Evolutionary conservation across 2,329 filamentous ascomycete species (phyloP), one percentile per base, ranked within the genome.

Genomic region (Pestalotiopsis sp.): DNA sequence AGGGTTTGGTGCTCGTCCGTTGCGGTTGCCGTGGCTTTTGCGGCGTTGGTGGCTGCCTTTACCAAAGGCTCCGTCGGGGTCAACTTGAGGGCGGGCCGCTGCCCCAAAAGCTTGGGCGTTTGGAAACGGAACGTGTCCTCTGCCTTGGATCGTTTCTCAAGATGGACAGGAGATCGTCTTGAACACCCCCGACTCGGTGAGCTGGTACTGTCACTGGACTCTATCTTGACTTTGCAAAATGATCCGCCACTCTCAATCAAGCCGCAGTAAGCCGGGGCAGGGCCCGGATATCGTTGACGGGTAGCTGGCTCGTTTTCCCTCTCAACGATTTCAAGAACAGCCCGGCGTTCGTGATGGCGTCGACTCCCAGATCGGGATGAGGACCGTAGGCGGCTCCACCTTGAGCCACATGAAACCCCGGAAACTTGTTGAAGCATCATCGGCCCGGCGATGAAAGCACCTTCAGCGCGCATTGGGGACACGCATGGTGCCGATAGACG

Each of bases 361-460:
- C 86, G 17, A 84, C 73, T 0, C 85, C 86, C 0, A 80, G 68
- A n/a, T 81, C 77, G 1, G 82, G 78, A 3, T 81, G 75, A 1
- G 82, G 85, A 0, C 84, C 83, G 56, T 85, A 83, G 0, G 80
- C 75, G 0, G 83, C 27, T 80, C 78, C 2, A 85, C 79, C 65
- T 85, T 80, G 1, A 84, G 68, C 80, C 82, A 83, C 4, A 82
- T 76, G 58, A 87, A 88, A 0, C 86, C 86, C 67, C 87, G 86
- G 71, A 88, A 86, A 0, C 82, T 81, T 25, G 81, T 79, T 78
- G 77, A 3, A 83, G 74, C 60, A 78, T 75, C 0, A 84, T 87
- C 0, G 86, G 83, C 67, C 87, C 86, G 1, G 76, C 80, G 2
- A 88, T 80, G 1, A 89, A 75, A 5, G 86, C 86, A 0, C 77